These are phyloP conservation scores for Beta corolliflora DNA, from an alignment of 179 eudicot genomes.

Conservation along the genomic window DNA sequence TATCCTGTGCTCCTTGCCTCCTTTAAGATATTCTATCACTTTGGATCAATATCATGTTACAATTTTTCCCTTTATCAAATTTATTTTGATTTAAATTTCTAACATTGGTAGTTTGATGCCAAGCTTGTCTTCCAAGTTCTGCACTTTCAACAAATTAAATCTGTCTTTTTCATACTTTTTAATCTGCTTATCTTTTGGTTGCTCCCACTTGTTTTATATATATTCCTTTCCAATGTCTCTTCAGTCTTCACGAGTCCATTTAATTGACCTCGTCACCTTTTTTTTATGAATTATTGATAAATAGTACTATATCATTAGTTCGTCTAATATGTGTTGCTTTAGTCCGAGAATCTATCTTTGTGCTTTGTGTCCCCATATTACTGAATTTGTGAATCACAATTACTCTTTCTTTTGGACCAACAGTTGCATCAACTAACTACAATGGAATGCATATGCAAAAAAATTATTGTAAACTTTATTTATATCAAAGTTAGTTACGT, in stretches of 20 bases:
- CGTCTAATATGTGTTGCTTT: constrained; percentile 13
- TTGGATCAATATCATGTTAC: not conserved
- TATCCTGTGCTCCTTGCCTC: not conserved
- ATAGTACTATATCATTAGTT: constrained; percentile 24
- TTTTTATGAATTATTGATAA: too few species aligned
- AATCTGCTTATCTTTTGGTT: not conserved
- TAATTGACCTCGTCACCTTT: constrained; percentile 11
- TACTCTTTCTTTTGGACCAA: too few species aligned
- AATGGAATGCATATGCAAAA: too few species aligned
- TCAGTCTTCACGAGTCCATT: constrained; percentile 8
- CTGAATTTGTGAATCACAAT: not conserved
- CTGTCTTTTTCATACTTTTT: not conserved
- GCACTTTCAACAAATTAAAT: not conserved
- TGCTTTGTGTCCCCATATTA: not conserved
- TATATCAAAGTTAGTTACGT: too few species aligned
- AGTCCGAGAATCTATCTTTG: constrained; percentile 10
- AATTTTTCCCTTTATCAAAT: not conserved
- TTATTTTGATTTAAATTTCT: not conserved
- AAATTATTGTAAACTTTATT: too few species aligned
- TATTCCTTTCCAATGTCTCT: not conserved
- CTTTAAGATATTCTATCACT: not conserved
- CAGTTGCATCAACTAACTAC: not conserved
- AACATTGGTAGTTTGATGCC: constrained; percentile 18
- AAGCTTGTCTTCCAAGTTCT: constrained; percentile 39
- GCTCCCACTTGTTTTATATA: constrained; percentile 7